These are phyloP conservation scores for Clavaria fumosa DNA, from an alignment of 768 basidiomycete species.

Conservation along the genomic window DNA sequence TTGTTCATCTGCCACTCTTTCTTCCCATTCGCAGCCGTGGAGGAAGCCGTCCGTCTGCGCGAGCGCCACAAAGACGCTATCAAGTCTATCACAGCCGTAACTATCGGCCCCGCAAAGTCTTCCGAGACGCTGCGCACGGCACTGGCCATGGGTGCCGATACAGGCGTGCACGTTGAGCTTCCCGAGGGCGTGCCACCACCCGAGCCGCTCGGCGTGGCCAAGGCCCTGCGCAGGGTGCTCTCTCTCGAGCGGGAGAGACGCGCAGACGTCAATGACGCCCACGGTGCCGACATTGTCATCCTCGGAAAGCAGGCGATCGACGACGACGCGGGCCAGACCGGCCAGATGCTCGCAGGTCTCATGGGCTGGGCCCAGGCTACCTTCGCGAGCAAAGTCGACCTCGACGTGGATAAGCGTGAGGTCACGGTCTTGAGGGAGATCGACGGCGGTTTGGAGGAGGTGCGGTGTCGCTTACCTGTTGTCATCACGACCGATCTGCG, in stretches of 20 bases:
- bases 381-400: conserved; percentile 77
- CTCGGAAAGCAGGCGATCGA: conserved; percentile 98
- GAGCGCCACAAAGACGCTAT: conserved; percentile 65
- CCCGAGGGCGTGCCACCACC: conserved; percentile 58
- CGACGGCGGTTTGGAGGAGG: conserved; percentile 82
- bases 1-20: neutral
- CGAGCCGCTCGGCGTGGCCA: conserved; percentile 86
- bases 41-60: conserved; percentile 92
- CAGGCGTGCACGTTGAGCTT: conserved; percentile 79
- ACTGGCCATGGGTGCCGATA: conserved; percentile 95
- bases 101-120: conserved; percentile 88
- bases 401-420: conserved; percentile 46
- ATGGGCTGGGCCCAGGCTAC: conserved; percentile 89
- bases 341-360: conserved; percentile 93
- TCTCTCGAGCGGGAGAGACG: conserved; percentile 49
- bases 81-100: conserved; percentile 78
- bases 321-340: conserved; percentile 89
- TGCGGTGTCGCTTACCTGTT: conserved; percentile 65
- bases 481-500: conserved; percentile 88
- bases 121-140: conserved; percentile 87
- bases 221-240: conserved; percentile 63
- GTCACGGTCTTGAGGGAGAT: conserved; percentile 77
- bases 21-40: conserved; percentile 48
- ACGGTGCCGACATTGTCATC: conserved; percentile 77
- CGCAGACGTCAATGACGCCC: too few relatives aligned